These are phyloP conservation scores for Amaranthus cruentus DNA, from an alignment of 148 eudicot genomes.

Conservation along the genomic window DNA sequence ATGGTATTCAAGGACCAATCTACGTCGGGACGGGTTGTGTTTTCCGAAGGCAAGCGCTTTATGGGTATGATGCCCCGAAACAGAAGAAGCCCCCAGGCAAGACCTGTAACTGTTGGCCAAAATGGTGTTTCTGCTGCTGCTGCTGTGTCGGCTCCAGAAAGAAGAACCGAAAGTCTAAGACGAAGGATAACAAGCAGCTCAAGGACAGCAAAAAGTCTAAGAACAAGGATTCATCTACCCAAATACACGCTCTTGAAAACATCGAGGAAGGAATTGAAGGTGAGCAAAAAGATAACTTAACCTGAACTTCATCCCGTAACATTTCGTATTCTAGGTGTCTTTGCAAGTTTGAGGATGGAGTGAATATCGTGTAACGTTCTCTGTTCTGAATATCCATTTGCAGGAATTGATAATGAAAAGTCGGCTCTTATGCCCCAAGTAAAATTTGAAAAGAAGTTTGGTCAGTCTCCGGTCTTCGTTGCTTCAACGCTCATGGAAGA, in stretches of 20 bases:
- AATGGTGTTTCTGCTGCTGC: conserved; percentile 68
- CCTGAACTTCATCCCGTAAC: background rate
- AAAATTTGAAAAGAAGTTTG: conserved; percentile 84
- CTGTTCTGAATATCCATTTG: conserved; percentile 5
- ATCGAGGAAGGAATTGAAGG: conserved; percentile 98
- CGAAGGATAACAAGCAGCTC: conserved; percentile 39
- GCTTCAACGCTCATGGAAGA: conserved; percentile 83
- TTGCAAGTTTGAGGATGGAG: background rate
- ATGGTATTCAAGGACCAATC: conserved; percentile 93
- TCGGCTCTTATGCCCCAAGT: conserved; percentile 77
- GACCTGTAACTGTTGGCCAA: conserved; percentile 85
- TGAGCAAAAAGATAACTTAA: conserved; percentile 16
- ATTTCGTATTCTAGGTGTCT: background rate
- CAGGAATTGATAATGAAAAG: conserved; percentile 79
- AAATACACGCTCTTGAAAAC: conserved; percentile 91
- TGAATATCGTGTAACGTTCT: background rate
- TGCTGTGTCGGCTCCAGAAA: conserved; percentile 54
- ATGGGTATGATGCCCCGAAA: conserved; percentile 84
- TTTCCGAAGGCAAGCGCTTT: conserved; percentile 84
- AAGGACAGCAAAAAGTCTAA: conserved; percentile 51
- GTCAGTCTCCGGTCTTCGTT: conserved; percentile 90
- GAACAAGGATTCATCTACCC: conserved; percentile 63
- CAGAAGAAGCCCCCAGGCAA: conserved; percentile 72
- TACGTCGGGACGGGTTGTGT: conserved; percentile 90
- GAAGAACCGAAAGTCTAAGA: conserved; percentile 55